phyloP scores from a whole-genome alignment of 495 filamentous ascomycete genomes.

The Neurospora tetraspora region DNA sequence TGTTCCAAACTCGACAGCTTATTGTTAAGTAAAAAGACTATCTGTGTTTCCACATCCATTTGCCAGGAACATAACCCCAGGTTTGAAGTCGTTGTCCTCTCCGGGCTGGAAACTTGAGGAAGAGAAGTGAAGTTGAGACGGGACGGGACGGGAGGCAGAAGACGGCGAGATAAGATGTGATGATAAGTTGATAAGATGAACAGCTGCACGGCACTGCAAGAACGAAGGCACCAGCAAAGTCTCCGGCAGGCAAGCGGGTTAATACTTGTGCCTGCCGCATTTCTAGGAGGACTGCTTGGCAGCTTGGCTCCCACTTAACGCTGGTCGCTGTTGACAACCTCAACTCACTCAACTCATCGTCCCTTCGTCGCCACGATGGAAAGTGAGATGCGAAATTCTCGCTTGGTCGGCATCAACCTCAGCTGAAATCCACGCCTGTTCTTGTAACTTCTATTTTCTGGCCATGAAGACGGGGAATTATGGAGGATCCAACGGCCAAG shows the following conservation, averaged over 20 bases:
- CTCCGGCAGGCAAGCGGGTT: too few species aligned
- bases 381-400: not conserved
- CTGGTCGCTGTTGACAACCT: not conserved
- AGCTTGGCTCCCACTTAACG: too few species aligned
- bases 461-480: not conserved
- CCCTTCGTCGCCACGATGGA: not conserved
- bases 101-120: too few species aligned
- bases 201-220: too few species aligned
- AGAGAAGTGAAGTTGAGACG: too few species aligned
- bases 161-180: too few species aligned
- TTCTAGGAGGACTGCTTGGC: too few species aligned
- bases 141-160: too few species aligned
- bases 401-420: not conserved
- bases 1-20: not conserved
- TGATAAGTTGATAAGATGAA: too few species aligned
- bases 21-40: not conserved
- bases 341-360: not conserved
- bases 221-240: too few species aligned
- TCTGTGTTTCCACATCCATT: not conserved
- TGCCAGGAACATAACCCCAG: not conserved
- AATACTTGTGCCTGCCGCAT: too few species aligned
- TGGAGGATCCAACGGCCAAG: conserved; percentile 1
- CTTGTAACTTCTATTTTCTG: not conserved
- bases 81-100: not conserved
- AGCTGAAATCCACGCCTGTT: not conserved